Percentiles rank a stretch among this genome's conserved stretches.
Conservation (phyloP, 176 grass and related monocot genomes). For the Raddia distichophylla region DNA sequence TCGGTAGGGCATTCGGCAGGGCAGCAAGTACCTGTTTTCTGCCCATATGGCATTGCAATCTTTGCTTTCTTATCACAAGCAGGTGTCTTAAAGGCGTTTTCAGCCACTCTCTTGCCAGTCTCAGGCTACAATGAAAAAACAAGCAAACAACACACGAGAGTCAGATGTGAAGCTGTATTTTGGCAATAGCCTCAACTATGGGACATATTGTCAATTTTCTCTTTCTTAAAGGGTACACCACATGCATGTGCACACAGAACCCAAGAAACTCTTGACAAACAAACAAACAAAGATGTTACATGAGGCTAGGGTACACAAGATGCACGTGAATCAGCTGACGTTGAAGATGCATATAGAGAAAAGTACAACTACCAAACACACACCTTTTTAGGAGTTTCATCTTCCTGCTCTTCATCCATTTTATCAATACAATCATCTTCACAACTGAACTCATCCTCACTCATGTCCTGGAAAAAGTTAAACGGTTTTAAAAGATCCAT, state of each 20-base stretch:
- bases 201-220: too few relatives aligned
- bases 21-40: too few relatives aligned
- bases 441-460: too few relatives aligned
- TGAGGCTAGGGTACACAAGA: too few relatives aligned
- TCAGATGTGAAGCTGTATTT: constrained; percentile 6
- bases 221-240: background rate
- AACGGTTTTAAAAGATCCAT: background rate
- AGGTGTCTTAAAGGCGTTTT: constrained; percentile 44
- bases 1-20: too few relatives aligned
- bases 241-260: too few relatives aligned
- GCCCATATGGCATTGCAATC: constrained; percentile 43
- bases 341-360: too few relatives aligned
- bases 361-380: background rate
- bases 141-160: background rate
- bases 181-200: too few relatives aligned
- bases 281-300: too few relatives aligned
- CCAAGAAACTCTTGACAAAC: too few relatives aligned
- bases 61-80: constrained; percentile 73
- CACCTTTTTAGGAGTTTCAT: constrained; percentile 71
- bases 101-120: constrained; percentile 52
- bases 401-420: constrained; percentile 37
- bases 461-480: background rate
- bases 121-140: constrained; percentile 45
- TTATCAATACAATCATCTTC: too few relatives aligned
- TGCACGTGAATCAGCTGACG: background rate